A percentile compares a stretch with the other conserved stretches of the same genome.
These are phyloP conservation scores for Urtica urens DNA, from an alignment of 306 rosid species.

Conservation along the genomic window DNA sequence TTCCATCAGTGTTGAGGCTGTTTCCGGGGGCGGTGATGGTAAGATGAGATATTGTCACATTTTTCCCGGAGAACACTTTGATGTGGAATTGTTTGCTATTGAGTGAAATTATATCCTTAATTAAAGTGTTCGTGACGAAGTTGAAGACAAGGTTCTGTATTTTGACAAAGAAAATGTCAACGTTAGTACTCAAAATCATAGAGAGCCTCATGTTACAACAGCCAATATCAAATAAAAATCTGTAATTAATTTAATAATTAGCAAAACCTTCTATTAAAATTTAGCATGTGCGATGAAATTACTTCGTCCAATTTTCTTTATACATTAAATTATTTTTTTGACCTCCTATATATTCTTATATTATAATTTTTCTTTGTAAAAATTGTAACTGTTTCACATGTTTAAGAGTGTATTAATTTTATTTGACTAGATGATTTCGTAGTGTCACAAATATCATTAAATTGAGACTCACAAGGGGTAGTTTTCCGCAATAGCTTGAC, in stretches of 20 bases:
- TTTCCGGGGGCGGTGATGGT: conserved; percentile 19
- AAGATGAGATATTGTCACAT: conserved; percentile 24
- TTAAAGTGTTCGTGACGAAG: conserved; percentile 13
- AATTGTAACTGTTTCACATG: no score
- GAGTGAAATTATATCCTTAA: conserved; percentile 20
- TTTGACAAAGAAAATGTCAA: no score
- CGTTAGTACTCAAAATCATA: no score
- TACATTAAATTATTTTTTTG: not conserved
- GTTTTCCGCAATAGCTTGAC: not conserved
- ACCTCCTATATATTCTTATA: no score
- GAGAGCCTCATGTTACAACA: no score
- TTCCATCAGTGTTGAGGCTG: no score
- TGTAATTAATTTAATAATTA: not conserved
- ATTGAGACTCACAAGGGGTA: not conserved
- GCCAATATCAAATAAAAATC: no score
- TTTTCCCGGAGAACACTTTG: conserved; percentile 21
- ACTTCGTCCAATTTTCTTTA: not conserved
- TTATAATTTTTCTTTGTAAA: no score
- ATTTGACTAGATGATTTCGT: not conserved
- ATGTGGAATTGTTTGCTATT: conserved; percentile 34
- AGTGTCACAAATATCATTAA: not conserved
- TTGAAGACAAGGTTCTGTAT: conserved; percentile 33
- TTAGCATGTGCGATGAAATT: no score
- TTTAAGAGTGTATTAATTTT: no score
- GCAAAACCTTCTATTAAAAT: no score